These are phyloP conservation scores for Boletus speciosus DNA, from an alignment of 768 basidiomycete genomes.

Conservation along the genomic window DNA sequence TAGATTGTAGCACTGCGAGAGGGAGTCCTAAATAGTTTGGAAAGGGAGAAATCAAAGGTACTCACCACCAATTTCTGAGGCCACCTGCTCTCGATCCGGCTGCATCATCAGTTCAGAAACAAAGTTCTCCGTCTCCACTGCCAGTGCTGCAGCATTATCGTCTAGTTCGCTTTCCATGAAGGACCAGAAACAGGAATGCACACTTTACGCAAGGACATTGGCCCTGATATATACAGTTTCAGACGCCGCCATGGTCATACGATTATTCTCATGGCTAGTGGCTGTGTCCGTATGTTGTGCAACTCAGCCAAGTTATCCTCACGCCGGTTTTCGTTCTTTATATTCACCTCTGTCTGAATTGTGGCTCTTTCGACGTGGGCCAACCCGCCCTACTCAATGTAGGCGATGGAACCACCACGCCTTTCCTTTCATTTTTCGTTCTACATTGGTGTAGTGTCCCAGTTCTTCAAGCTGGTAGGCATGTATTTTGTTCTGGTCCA, in stretches of 20 bases:
- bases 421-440: too few species aligned
- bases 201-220: constrained; percentile 6
- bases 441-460: too few species aligned
- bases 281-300: too few species aligned
- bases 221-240: not conserved
- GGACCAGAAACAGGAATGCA: not conserved
- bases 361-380: too few species aligned
- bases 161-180: constrained; percentile 18
- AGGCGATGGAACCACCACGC: too few species aligned
- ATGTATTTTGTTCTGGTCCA: too few species aligned
- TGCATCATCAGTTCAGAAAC: constrained; percentile 30
- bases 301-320: too few species aligned
- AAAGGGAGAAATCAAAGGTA: constrained; percentile 9
- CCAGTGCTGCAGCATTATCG: constrained; percentile 9
- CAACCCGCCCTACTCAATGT: too few species aligned
- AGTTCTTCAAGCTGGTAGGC: too few species aligned
- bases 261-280: too few species aligned
- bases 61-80: constrained; percentile 45
- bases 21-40: not conserved
- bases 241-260: constrained; percentile 4
- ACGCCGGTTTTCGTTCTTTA: too few species aligned
- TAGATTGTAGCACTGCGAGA: constrained; percentile 64
- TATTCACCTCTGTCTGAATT: too few species aligned
- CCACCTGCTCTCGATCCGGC: constrained; percentile 41
- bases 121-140: constrained; percentile 22